A percentile compares a stretch with the other conserved stretches of the same genome.
Evolutionary conservation across 2,329 filamentous ascomycete species (phyloP).

Genomic region (Sclerotiophoma versabilis): DNA sequence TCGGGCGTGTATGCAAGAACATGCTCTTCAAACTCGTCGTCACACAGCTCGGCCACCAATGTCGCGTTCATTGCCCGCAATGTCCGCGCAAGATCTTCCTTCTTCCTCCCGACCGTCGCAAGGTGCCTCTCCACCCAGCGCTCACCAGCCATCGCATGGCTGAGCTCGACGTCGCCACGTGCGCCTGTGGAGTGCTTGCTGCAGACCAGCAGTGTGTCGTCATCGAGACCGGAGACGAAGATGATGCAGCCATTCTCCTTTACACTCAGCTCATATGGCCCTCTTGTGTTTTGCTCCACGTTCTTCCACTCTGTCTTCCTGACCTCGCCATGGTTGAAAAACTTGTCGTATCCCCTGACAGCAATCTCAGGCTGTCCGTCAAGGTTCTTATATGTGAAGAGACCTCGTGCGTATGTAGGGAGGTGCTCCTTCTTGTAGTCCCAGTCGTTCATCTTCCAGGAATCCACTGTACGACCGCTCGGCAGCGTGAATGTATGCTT

Average conservation of each 20-base stretch:
- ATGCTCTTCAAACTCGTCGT: conserved; percentile 96
- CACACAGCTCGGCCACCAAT: conserved; percentile 93
- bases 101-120: conserved; percentile 75
- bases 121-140: conserved; percentile 82
- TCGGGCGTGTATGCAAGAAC: conserved; percentile 87
- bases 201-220: conserved; percentile 91
- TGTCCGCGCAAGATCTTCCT: conserved; percentile 77
- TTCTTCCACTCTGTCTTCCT: conserved; percentile 81
- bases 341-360: conserved; percentile 95
- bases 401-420: conserved; percentile 89
- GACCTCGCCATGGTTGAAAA: conserved; percentile 93
- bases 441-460: conserved; percentile 93
- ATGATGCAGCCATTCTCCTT: conserved; percentile 99
- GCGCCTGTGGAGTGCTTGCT: conserved; percentile 96
- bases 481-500: conserved; percentile 79
- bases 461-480: conserved; percentile 75
- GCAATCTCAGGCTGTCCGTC: conserved; percentile 77
- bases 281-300: conserved; percentile 76
- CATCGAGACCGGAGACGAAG: conserved; percentile 90
- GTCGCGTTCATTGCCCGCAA: conserved; percentile 86
- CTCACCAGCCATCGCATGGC: conserved; percentile 87
- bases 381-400: conserved; percentile 82
- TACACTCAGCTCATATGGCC: conserved; percentile 92
- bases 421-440: conserved; percentile 90
- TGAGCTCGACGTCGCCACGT: conserved; percentile 73